Percentiles rank a stretch among this genome's conserved stretches.
Conservation (phyloP, 371 early-diverging fungal genomes). For the Mortierella sp. region DNA sequence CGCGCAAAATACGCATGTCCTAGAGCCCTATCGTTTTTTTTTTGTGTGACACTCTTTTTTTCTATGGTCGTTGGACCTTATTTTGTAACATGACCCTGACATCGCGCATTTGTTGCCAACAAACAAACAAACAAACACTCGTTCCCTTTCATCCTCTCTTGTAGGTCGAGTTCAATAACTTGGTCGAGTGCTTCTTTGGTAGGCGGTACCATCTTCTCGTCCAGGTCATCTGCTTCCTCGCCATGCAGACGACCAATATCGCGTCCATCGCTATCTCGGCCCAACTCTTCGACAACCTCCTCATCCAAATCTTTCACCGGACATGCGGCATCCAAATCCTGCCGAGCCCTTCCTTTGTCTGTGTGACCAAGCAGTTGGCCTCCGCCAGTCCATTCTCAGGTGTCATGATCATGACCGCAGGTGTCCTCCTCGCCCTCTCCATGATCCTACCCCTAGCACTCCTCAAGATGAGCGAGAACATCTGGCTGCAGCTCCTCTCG, state of each 20-base stretch:
- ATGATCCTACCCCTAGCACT: constrained; percentile 70
- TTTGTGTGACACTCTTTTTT: not conserved
- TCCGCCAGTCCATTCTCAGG: constrained; percentile 63
- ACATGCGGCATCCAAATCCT: constrained; percentile 58
- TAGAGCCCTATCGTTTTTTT: not conserved
- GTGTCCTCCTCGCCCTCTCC: constrained; percentile 61
- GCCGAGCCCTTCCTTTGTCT: constrained; percentile 43
- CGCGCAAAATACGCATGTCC: too few species aligned
- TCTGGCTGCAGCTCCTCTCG: constrained; percentile 67
- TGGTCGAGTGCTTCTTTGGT: constrained; percentile 69
- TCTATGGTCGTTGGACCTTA: not conserved
- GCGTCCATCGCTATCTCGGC: constrained; percentile 73
- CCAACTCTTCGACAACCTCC: constrained; percentile 66
- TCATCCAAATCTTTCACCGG: constrained; percentile 52
- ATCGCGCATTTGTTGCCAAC: not conserved
- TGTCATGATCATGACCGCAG: constrained; percentile 69
- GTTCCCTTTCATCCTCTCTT: not conserved
- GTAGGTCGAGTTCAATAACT: constrained; percentile 70
- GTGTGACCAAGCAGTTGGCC: constrained; percentile 37
- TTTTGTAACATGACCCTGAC: not conserved
- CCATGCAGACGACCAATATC: constrained; percentile 72
- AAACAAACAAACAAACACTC: not conserved
- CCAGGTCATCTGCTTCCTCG: constrained; percentile 66
- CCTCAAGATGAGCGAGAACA: constrained; percentile 70
- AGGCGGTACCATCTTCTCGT: constrained; percentile 66